These are phyloP conservation scores for Mortierella claussenii DNA, from an alignment of 192 early-diverging fungal species.

Conservation along the genomic window DNA sequence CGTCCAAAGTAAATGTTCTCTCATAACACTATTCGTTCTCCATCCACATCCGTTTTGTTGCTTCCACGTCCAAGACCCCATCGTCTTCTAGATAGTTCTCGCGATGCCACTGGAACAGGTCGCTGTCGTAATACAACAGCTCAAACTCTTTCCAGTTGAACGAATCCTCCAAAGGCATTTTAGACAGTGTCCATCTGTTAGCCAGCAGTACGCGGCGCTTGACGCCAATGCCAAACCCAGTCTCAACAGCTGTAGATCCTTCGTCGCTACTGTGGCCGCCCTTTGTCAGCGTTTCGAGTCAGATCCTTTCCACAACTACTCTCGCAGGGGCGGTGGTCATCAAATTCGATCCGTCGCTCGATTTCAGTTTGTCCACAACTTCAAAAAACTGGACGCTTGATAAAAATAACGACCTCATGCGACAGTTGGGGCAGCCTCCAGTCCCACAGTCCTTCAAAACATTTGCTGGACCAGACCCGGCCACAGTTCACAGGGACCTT, in stretches of 20 bases:
- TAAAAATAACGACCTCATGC: constrained; percentile 24
- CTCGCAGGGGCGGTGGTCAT: neutral
- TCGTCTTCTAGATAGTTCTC: neutral
- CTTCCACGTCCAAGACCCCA: constrained; percentile 1
- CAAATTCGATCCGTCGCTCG: constrained; percentile 19
- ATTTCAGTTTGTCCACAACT: constrained; percentile 19
- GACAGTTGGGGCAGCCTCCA: constrained; percentile 22
- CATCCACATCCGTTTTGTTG: constrained; percentile 24
- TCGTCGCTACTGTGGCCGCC: too few relatives aligned
- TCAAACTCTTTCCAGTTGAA: constrained; percentile 41
- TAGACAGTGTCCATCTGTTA: too few relatives aligned
- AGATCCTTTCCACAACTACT: neutral
- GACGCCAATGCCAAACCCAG: too few relatives aligned
- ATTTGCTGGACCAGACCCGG: constrained; percentile 11
- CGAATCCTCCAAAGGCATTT: constrained; percentile 1
- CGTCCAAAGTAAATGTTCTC: constrained; percentile 8
- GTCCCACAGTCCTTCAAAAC: constrained; percentile 4
- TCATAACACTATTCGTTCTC: constrained; percentile 20
- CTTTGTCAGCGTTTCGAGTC: neutral
- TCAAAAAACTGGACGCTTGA: constrained; percentile 15
- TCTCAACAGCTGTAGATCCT: too few relatives aligned
- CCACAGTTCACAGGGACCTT: constrained; percentile 26
- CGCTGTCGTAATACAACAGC: constrained; percentile 9
- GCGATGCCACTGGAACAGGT: constrained; percentile 22
- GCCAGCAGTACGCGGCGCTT: too few relatives aligned